Evolutionary conservation across 306 rosid genomes (phyloP).

Genomic region (Acacia melanoxylon): DNA sequence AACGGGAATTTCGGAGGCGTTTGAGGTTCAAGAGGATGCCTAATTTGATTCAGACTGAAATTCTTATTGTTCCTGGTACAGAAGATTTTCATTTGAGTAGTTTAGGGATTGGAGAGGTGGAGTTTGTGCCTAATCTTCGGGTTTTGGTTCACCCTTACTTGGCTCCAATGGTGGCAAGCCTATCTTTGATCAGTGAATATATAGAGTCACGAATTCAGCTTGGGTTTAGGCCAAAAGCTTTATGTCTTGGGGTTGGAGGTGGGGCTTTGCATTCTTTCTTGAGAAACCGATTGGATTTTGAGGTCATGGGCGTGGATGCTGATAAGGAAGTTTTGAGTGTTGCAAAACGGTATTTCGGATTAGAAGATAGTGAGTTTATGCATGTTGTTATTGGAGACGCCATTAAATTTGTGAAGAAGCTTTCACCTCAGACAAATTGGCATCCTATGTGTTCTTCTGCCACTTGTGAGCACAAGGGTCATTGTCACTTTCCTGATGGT

Average conservation of each 20-base stretch:
- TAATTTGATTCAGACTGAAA: slow-evolving; percentile 78
- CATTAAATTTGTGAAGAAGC: slow-evolving; percentile 40
- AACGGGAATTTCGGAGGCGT: slow-evolving; percentile 76
- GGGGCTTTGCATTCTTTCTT: slow-evolving; percentile 76
- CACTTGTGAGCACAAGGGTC: slow-evolving; percentile 28
- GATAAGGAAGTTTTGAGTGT: slow-evolving; percentile 67
- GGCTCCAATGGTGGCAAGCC: slow-evolving; percentile 82
- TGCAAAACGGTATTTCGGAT: slow-evolving; percentile 66
- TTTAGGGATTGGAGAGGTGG: slow-evolving; percentile 44
- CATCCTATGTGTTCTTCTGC: slow-evolving; percentile 6
- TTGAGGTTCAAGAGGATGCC: slow-evolving; percentile 89
- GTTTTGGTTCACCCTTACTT: slow-evolving; percentile 80
- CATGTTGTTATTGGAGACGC: slow-evolving; percentile 60
- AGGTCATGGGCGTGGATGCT: slow-evolving; percentile 66
- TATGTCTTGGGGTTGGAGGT: slow-evolving; percentile 93
- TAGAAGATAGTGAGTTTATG: slow-evolving; percentile 46
- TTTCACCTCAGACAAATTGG: slow-evolving; percentile 26
- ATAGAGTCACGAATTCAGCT: slow-evolving; percentile 42
- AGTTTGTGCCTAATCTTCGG: slow-evolving; percentile 51
- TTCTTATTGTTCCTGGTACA: slow-evolving; percentile 46
- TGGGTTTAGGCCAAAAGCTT: slow-evolving; percentile 62
- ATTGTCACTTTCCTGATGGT: slow-evolving; percentile 17
- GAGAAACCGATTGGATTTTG: slow-evolving; percentile 58
- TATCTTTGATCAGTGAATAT: slow-evolving; percentile 42
- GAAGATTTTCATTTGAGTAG: slow-evolving; percentile 19